Evolutionary conservation across 176 grass and related monocot genomes (phyloP), one percentile per base, ranked within the genome.

Genomic region (Aegilops tauschii): DNA sequence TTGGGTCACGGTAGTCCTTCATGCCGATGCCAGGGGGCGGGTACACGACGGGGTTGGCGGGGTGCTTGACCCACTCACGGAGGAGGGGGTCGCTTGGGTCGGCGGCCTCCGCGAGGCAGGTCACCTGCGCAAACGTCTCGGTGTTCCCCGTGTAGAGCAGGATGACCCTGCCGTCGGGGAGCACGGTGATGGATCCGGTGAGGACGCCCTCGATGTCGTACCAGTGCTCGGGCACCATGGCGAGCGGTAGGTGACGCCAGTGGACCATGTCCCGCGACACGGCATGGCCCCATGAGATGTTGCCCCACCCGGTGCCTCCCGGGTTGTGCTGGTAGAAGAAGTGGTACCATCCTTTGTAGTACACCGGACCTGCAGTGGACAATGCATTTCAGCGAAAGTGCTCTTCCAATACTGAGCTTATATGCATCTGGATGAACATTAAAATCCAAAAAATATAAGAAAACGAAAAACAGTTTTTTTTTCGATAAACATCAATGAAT

Each of bases 1-100:
- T 91, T 7, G 92, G 92, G 77, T 94, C 92, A 2, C 89, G 92
- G 77, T 92, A 94, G 45, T 76, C 92, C 59, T 62, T 84, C 5
- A 54, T 13, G 23, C 82, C 73, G 28, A 92, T 73, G 3, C 80
- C 73, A 18, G 81, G 32, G 0, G 92, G 92, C 4, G 92, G 89
- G 2, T 20, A 5, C 21, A 94, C 63, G 14, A 94, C 58, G 7
- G 92, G 92, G 62, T 94, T 94, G 16, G 52, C 54, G 2, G 84
- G 87, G 64, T 73, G 82, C 81, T 94, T 94, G 70, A 30, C 18
- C 92, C 92, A 94, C 1, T 45, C 1, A 12, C 73, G 36, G 17
- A 94, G 75, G 31, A 91, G 88, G 11, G 92, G 71, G 84, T 94
- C 92, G 62, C 20, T 31, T 0, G 65, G 92, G 59, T 94, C 89